Base-by-base conservation (phyloP, 192 early-diverging fungal genomes). In the Geranomyces variabilis region DNA sequence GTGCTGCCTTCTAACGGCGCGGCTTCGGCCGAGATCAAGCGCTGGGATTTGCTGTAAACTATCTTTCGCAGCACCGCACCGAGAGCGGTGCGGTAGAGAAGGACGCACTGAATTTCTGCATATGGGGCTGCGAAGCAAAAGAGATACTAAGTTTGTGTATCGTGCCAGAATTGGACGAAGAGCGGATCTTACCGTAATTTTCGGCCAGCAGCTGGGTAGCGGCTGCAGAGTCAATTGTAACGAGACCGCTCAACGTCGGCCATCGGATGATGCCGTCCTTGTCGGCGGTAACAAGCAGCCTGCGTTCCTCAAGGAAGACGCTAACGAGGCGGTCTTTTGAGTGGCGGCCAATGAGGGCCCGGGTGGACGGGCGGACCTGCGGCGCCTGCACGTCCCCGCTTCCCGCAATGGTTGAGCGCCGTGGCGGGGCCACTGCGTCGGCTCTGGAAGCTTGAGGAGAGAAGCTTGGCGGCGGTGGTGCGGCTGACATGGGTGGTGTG, bases 271-370 rank as follows among this genome's bases (percentile, higher is more conserved):
- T 33, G 21, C 55, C 65, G n/a, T 36, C 58, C 13, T 56, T 51
- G 17, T 21, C 45, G 9, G 56, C 63, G 1, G 19, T 26, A 24
- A 24, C 51, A 53, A 26, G 15, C 17, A 67, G 47, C 66, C 17
- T 67, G 14, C 72, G 45, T 44, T 74, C 53, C 64, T 74, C 53
- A 30, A 74, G 26, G 33, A 74, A 74, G 26, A 72, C 48, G 46
- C 70, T 64, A 22, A 72, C 19, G 29, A 64, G 24, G 17, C 61
- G 41, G 41, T 72, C 70, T n/a, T 72, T 72, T 21, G 70, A 64
- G 33, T 72, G 70, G 7, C 70, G 70, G 46, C 70, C 70, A 3
- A 72, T 72, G 29, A 72, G 61, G 14, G 70, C 60, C 5, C 48
- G 60, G 4, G 70, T 58, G 33, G 58, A 17, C 58, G 58, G 51